Percentiles rank a stretch among this genome's conserved stretches.
phyloP scores from a whole-genome alignment of 805 yeast species.

The Phaffomyces opuntiae region DNA sequence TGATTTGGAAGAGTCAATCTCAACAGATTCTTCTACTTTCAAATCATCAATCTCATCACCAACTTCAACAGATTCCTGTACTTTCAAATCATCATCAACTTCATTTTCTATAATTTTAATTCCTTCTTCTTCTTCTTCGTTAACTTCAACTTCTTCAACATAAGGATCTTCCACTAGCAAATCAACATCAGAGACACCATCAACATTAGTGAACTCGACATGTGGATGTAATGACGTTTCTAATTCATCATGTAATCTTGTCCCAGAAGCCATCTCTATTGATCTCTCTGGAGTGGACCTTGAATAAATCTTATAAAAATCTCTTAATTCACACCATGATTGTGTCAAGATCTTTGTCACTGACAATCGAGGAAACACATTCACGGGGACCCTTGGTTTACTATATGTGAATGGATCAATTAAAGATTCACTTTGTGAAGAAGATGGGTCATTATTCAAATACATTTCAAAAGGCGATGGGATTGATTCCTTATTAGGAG shows the following conservation, averaged over 20 bases:
- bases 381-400: background rate
- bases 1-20: no score
- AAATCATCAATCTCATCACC: no score
- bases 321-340: constrained; percentile 64
- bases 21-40: no score
- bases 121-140: no score
- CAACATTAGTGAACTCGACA: constrained; percentile 1
- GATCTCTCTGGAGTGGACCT: constrained; percentile 21
- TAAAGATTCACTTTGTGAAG: no score
- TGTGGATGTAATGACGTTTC: constrained; percentile 41
- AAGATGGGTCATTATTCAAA: background rate
- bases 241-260: constrained; percentile 36
- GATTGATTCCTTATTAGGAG: background rate
- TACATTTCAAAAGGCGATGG: constrained; percentile 17
- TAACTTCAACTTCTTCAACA: no score
- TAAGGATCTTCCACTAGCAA: no score
- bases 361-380: constrained; percentile 33
- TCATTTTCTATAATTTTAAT: no score
- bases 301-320: constrained; percentile 45
- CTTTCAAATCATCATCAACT: no score
- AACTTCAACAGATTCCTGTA: no score
- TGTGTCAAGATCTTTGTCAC: constrained; percentile 55
- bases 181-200: background rate
- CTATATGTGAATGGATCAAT: no score
- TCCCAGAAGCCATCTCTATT: constrained; percentile 39